Evolutionary conservation across 345 rosid genomes (phyloP), one percentile per base, ranked within the genome.

Genomic region (Bruguiera parviflora): DNA sequence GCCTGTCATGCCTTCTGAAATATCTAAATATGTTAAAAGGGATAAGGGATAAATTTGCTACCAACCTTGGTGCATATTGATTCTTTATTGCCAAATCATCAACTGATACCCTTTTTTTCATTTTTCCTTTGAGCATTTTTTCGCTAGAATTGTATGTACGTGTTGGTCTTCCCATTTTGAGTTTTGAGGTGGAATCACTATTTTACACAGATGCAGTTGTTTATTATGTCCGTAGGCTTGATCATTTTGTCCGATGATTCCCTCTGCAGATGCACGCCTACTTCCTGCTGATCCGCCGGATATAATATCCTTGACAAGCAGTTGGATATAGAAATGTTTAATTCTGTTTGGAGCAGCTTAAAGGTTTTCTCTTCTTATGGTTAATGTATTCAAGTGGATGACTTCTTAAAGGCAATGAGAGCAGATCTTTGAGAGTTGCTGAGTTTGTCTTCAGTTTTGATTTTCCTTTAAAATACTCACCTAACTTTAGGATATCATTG

Each of bases 271-370:
- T 83, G 95, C 97, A 15, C 97, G 89, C 73, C 84, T 94, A 21
- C 77, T 91, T 74, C 97, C 96, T 28, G 87, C 91, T 77, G 87
- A 87, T 68, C 84, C 91, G 77, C 97, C 92, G 46, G 97, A 94
- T 75, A 60, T 89, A 71, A 62, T 67, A 55, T 70, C 93, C 61
- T 68, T 84, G 79, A 79, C 85, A 31, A 86, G 92, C 83, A 80
- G 98, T 97, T 91, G 80, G 2, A 58, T 58, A 15, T 53, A 65
- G 33, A 32, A 22, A 55, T 65, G 33, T 75, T 39, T 63, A 20
- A 7, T 27, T 55, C 51, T 60, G 21, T 22, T 18, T 27, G 5
- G 8, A 13, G 10, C 1, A 6, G 2, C 25, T 61, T 57, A 35
- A 27, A 20, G 56, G 35, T 53, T 53, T 25, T 11, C 35, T 53